Conservation (phyloP, 2,329 filamentous ascomycete species). For the Fusarium chaquense region DNA sequence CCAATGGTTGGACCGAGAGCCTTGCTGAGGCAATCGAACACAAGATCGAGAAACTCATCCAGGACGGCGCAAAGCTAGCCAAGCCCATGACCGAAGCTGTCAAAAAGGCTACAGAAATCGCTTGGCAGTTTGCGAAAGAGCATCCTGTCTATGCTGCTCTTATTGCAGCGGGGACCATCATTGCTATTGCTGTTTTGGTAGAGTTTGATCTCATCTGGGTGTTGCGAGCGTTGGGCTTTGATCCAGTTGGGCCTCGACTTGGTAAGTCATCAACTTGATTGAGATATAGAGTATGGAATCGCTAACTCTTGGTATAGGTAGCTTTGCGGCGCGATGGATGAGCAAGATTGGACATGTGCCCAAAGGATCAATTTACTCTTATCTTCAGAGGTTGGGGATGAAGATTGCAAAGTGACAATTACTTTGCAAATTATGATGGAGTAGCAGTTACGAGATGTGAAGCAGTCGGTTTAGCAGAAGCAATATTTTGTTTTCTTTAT, state of each 20-base stretch:
- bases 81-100: constrained; percentile 28
- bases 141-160: constrained; percentile 37
- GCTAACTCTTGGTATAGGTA: constrained; percentile 11
- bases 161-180: constrained; percentile 32
- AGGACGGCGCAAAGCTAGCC: constrained; percentile 20
- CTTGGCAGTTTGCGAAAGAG: constrained; percentile 36
- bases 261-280: constrained; percentile 17
- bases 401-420: constrained; percentile 4
- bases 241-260: constrained; percentile 23
- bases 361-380: constrained; percentile 38
- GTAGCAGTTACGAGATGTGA: background rate
- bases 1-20: constrained; percentile 34
- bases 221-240: constrained; percentile 41
- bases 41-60: constrained; percentile 31
- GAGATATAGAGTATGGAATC: fast-evolving
- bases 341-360: constrained; percentile 33
- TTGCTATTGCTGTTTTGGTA: constrained; percentile 38
- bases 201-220: constrained; percentile 38
- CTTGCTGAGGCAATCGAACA: constrained; percentile 32
- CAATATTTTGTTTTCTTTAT: fast-evolving
- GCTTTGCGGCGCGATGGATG: constrained; percentile 46
- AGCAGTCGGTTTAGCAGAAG: background rate
- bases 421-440: background rate
- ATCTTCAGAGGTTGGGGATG: constrained; percentile 42
- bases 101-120: constrained; percentile 18